Base-by-base conservation (phyloP, 2,329 filamentous ascomycete species). In the Grosmannia serpens region DNA sequence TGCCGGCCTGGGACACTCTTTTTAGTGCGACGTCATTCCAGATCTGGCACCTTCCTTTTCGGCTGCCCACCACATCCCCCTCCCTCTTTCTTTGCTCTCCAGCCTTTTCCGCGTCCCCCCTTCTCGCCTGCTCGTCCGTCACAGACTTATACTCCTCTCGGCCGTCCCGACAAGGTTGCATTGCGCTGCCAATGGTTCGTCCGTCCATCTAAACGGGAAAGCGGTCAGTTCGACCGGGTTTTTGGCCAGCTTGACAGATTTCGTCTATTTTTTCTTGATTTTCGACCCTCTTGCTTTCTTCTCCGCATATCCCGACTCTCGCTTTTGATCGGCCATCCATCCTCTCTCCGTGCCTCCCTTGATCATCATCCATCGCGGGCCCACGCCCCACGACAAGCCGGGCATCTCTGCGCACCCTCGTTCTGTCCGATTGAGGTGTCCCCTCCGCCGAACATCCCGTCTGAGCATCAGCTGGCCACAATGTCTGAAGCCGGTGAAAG, bases 401-500 rank as follows among this genome's bases (percentile, higher is more conserved):
- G n/a, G n/a, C n/a, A n/a, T n/a, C n/a, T n/a, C n/a, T n/a, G n/a
- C n/a, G n/a, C n/a, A n/a, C n/a, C n/a, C n/a, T n/a, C n/a, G n/a
- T n/a, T n/a, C n/a, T n/a, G n/a, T 38, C 35, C 17, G 35, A 38
- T 49, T 49, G 15, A n/a, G n/a, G n/a, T n/a, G n/a, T n/a, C n/a
- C n/a, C n/a, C n/a, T n/a, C n/a, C n/a, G n/a, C n/a, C n/a, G n/a
- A n/a, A n/a, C n/a, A n/a, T n/a, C n/a, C n/a, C n/a, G n/a, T n/a
- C 33, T 35, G 33, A 46, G 44, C 44, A 46, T 53, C 27, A 24
- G 33, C 27, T 17, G 20, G 22, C 6, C 44, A 59, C 44, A 35
- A 70, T 70, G 69, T 67, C 69, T 35, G 68, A 70, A 46, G 62
- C 67, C 41, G 66, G 67, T 58, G 67, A 69, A 17, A 67, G 64